Evolutionary conservation across 306 rosid species (phyloP), one percentile per base, ranked within the genome.

Genomic region (Carpinus viminea): DNA sequence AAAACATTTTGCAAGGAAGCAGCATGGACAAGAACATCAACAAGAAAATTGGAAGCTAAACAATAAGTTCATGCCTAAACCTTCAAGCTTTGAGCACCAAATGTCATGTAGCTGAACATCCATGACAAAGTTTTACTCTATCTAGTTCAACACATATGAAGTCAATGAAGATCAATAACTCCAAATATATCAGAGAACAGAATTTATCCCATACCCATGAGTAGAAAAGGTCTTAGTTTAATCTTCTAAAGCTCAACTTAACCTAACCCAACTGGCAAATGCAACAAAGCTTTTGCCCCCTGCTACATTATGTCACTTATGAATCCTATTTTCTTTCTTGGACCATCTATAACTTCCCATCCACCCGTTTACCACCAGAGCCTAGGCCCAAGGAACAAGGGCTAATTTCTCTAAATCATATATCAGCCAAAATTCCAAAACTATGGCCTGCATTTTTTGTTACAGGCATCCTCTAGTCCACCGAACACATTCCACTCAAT

Each of bases 1-100:
- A 69, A 66, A 41, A 72, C 11, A 12, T 45, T 62, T 52, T 52
- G 47, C 26, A 51, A 51, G 61, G 13, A 46, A 57, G 28, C 38
- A 57, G 65, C 74, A 75, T 75, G 17, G 45, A 57, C 74, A 73
- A 47, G 57, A 53, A 57, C 36, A 81, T 26, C 47, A 76, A 26
- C 21, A 54, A 68, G 70, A 59, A 7, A 45, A 62, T 24, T 21
- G 59, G 24, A 70, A 72, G 45, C 13, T 21, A 20, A 61, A 21
- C 70, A 53, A 38, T 47, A 43, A 76, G 51, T 68, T 51, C 21
- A 55, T n/a, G 55, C 21, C 59, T 57, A 0, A 41, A 50, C 51
- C 45, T 48, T 47, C 70, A 31, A 46, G 43, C 61, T 28, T 74
- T 61, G 43, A 28, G 68, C 43, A 28, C 68, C 17, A 61, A 61